phyloP scores from a whole-genome alignment of 306 rosid genomes.

The Castanea crenata region DNA sequence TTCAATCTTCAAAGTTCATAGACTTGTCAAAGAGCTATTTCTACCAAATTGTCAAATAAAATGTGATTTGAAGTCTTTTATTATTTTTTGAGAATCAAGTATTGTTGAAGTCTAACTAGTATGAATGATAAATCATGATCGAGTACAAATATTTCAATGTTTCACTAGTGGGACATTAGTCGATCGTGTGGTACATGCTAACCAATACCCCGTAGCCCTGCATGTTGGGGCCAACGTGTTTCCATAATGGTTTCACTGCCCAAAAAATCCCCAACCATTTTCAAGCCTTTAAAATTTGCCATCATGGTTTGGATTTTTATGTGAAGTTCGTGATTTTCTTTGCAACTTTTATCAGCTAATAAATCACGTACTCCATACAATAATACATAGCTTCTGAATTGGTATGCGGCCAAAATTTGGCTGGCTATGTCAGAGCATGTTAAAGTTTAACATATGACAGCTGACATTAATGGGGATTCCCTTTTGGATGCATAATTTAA shows the following conservation, averaged over 20 bases:
- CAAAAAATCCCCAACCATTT: constrained; percentile 21
- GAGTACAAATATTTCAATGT: too few relatives aligned
- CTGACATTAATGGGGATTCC: not conserved
- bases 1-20: too few relatives aligned
- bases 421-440: constrained; percentile 8
- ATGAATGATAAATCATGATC: too few relatives aligned
- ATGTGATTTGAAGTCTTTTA: too few relatives aligned
- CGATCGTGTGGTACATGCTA: not conserved
- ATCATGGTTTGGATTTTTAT: not conserved
- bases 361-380: not conserved
- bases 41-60: too few relatives aligned
- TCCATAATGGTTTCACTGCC: constrained; percentile 27
- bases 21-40: too few relatives aligned
- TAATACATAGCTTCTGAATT: too few relatives aligned
- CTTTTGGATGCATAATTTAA: too few relatives aligned
- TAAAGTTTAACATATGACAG: not conserved
- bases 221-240: constrained; percentile 30
- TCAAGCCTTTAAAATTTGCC: not conserved
- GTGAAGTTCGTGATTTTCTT: not conserved
- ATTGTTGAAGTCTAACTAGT: too few relatives aligned
- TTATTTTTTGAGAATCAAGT: too few relatives aligned
- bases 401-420: not conserved
- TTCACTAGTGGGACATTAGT: not conserved
- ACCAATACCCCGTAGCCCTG: constrained; percentile 7
- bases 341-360: not conserved